phyloP scores from a whole-genome alignment of 345 rosid species.

The Pugionium cornutum region DNA sequence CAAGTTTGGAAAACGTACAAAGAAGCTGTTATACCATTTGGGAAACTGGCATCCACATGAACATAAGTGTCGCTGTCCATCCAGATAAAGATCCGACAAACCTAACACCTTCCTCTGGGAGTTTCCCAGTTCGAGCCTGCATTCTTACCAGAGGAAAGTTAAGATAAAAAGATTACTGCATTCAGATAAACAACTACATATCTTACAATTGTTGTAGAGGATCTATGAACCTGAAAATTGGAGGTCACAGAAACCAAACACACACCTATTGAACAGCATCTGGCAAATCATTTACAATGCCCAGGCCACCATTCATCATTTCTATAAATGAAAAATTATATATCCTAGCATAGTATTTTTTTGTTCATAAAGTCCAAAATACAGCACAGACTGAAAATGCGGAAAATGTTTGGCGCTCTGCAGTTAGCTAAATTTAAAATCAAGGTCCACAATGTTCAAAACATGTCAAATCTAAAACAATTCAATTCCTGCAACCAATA shows the following conservation, averaged over 20 bases:
- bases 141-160: conserved; percentile 44
- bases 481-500: not conserved
- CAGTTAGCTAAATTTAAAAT: not conserved
- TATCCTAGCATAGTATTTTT: not conserved
- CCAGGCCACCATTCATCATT: conserved; percentile 7
- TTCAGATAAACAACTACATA: conserved; percentile 7
- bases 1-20: not conserved
- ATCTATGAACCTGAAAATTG: not conserved
- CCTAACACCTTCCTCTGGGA: conserved; percentile 63
- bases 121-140: conserved; percentile 80
- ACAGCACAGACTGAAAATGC: not conserved
- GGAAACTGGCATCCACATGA: conserved; percentile 98
- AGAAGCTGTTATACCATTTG: conserved; percentile 59
- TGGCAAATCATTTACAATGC: not conserved
- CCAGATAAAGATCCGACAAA: conserved; percentile 75
- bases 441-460: conserved; percentile 4
- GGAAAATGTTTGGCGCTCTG: not conserved
- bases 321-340: not conserved
- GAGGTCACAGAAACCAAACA: conserved; percentile 2
- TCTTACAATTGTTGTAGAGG: not conserved
- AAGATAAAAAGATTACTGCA: not conserved
- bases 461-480: not conserved
- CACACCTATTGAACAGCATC: not conserved
- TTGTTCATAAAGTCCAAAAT: not conserved
- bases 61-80: conserved; percentile 95